Evolutionary conservation across 768 basidiomycete genomes (phyloP).

Genomic region (Boletus tomentosulus): DNA sequence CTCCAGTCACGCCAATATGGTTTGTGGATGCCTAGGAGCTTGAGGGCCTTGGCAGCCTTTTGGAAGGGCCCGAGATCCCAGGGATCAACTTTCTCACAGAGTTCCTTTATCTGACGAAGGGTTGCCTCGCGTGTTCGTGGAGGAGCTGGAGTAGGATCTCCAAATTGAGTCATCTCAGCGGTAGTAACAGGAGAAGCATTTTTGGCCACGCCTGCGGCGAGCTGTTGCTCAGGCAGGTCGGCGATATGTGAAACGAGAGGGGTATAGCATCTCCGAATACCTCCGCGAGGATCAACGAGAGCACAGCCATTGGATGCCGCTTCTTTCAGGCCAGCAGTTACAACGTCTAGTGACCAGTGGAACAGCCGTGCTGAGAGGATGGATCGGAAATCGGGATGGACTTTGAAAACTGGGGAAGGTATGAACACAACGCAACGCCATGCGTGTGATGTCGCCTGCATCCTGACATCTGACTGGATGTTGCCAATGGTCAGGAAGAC

Average conservation of each 20-base stretch:
- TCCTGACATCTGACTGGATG: slow-evolving; percentile 2
- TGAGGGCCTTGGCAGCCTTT: neutral
- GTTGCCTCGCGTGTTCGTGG: neutral
- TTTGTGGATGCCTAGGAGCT: too few relatives aligned
- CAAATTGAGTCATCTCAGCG: slow-evolving; percentile 9
- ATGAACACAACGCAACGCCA: slow-evolving; percentile 22
- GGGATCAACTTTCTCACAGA: slow-evolving; percentile 13
- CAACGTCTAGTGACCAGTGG: slow-evolving; percentile 13
- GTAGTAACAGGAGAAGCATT: slow-evolving; percentile 12
- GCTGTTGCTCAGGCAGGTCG: slow-evolving; percentile 7
- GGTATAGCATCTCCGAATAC: slow-evolving; percentile 3
- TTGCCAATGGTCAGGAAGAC: slow-evolving; percentile 9
- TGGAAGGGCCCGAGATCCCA: slow-evolving; percentile 25
- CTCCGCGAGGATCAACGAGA: neutral
- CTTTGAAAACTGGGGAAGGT: slow-evolving; percentile 25
- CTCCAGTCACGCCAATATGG: too few relatives aligned
- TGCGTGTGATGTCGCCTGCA: neutral
- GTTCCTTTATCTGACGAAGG: neutral
- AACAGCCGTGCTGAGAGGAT: slow-evolving; percentile 26
- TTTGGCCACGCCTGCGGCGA: slow-evolving; percentile 5
- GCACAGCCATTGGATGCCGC: neutral
- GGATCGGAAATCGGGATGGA: slow-evolving; percentile 16
- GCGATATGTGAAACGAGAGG: slow-evolving; percentile 13
- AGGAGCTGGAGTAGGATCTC: neutral
- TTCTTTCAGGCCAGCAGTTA: neutral